Evolutionary conservation across 768 basidiomycete genomes (phyloP).

Genomic region (Psilocybe azurescens): DNA sequence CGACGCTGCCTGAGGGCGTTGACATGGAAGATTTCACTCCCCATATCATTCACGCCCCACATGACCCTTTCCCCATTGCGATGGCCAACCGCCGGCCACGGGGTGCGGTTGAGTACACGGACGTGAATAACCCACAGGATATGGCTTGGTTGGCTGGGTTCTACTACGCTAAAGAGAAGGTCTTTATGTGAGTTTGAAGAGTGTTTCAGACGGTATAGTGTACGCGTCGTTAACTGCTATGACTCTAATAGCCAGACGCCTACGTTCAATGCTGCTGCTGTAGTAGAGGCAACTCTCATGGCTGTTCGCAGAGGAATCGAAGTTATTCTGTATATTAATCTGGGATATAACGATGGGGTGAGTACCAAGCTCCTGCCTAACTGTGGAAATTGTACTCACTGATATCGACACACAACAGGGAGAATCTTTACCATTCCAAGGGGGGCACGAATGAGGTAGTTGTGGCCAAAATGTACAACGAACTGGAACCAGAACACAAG

Average conservation of each 20-base stretch:
- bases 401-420: not conserved
- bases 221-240: not conserved
- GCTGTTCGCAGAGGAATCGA: constrained; percentile 15
- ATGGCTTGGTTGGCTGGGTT: constrained; percentile 18
- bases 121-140: constrained; percentile 16
- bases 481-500: constrained; percentile 9
- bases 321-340: constrained; percentile 15
- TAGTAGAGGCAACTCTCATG: constrained; percentile 11
- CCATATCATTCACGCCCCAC: constrained; percentile 14
- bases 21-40: constrained; percentile 15
- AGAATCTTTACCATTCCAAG: constrained; percentile 15
- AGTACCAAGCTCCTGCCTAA: not conserved
- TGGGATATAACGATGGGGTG: constrained; percentile 19
- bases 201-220: not conserved
- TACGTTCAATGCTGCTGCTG: constrained; percentile 17
- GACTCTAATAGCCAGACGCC: constrained; percentile 10
- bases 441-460: constrained; percentile 18
- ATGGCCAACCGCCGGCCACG: constrained; percentile 17
- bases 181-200: constrained; percentile 13
- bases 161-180: constrained; percentile 6
- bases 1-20: constrained; percentile 12
- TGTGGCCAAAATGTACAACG: constrained; percentile 15
- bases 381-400: not conserved
- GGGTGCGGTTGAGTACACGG: constrained; percentile 13
- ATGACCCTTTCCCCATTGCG: constrained; percentile 14